Evolutionary conservation across 163 green algal genomes (phyloP), one percentile per base, ranked within the genome.

Genomic region (Scenedesmus sp.): DNA sequence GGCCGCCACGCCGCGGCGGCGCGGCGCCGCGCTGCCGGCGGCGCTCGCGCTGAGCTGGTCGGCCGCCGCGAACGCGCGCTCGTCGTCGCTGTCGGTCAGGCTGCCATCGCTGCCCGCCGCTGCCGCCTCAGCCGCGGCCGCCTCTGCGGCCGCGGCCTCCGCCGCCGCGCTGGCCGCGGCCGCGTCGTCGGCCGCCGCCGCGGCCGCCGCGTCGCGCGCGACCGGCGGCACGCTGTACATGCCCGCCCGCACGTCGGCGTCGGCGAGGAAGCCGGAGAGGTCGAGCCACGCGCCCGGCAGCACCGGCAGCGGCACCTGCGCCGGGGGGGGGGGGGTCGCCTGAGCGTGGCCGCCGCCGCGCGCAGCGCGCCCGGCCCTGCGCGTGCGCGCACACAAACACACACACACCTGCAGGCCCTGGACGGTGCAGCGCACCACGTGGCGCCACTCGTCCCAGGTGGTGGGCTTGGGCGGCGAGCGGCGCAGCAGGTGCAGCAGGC

Each of bases 251-350:
- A 67, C 62, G 45, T 75, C 75, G 34, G 56, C 56, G 29, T 83
- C 75, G 10, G 75, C 75, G 15, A 83, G 17, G 22, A 77, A 83
- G 5, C 64, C 75, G 14, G 65, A 76, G 18, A 77, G 36, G 18
- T 77, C 54, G 15, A 83, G 64, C n/a, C 20, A 76, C 13, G 64
- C 28, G 31, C 26, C 54, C 9, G 75, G 64, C 44, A 83, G 56
- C 7, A 42, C 54, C 17, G 64, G 64, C 64, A 83, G 75, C 2
- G 65, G 65, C 28, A 83, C 64, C 64, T 77, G 75, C n/a, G n/a
- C n/a, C n/a, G n/a, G n/a, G n/a, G n/a, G n/a, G n/a, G n/a, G n/a
- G n/a, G n/a, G n/a, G n/a, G n/a, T n/a, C n/a, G n/a, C n/a, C n/a
- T n/a, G n/a, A n/a, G n/a, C n/a, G n/a, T n/a, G n/a, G n/a, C n/a